Conservation (phyloP, 805 yeast species). For the Wickerhamomyces chaumierensis region DNA sequence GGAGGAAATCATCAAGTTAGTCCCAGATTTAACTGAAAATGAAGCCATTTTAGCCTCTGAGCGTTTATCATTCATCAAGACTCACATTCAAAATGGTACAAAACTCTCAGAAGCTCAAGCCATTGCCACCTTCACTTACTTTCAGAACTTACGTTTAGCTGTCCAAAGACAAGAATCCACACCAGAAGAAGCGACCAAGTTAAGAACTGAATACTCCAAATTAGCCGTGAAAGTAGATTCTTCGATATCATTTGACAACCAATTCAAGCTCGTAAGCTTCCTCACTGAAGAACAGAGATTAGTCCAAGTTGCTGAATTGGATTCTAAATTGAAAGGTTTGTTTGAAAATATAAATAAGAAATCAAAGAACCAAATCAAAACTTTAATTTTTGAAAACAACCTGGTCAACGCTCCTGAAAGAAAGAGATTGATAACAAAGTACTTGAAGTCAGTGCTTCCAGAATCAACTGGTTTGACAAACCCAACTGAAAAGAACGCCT, state of each 20-base stretch:
- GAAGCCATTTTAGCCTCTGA: slow-evolving; percentile 29
- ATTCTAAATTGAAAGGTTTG: slow-evolving; percentile 6
- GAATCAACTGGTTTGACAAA: slow-evolving; percentile 31
- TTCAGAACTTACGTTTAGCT: slow-evolving; percentile 27
- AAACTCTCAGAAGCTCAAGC: slow-evolving; percentile 41
- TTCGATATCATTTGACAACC: slow-evolving; percentile 36
- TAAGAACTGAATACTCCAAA: slow-evolving; percentile 21
- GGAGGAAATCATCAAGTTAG: slow-evolving; percentile 18
- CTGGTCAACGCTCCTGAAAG: slow-evolving; percentile 22
- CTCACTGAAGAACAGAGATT: slow-evolving; percentile 24
- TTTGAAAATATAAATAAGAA: slow-evolving; percentile 14
- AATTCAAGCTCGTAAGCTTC: slow-evolving; percentile 27
- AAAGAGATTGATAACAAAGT: slow-evolving; percentile 26
- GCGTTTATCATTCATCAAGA: slow-evolving; percentile 44
- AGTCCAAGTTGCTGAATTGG: slow-evolving; percentile 16
- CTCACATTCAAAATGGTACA: slow-evolving; percentile 50
- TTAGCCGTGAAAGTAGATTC: slow-evolving; percentile 30
- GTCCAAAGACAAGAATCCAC: slow-evolving; percentile 11
- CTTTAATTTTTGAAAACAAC: slow-evolving; percentile 28
- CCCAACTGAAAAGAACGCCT: slow-evolving; percentile 38
- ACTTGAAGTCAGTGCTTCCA: slow-evolving; percentile 46
- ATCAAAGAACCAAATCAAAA: slow-evolving; percentile 27
- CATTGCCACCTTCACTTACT: slow-evolving; percentile 42
- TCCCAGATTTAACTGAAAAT: slow-evolving; percentile 19
- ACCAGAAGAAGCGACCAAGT: slow-evolving; percentile 20